Evolutionary conservation across 1,284 basidiomycete genomes (phyloP).

Genomic region (Calocybe gambosa): DNA sequence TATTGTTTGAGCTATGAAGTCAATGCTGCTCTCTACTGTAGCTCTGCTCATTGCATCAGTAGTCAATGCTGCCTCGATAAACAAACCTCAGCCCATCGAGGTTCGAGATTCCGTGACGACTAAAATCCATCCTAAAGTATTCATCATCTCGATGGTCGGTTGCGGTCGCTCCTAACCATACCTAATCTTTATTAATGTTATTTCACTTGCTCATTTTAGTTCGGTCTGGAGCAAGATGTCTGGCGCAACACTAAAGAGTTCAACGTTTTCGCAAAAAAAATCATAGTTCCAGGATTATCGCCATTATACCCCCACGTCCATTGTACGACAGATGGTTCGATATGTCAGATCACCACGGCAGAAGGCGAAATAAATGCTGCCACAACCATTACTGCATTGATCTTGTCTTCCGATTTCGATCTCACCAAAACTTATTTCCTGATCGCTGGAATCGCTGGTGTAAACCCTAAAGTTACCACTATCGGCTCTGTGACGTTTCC

Average conservation of each 20-base stretch:
- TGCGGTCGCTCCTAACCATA: not conserved
- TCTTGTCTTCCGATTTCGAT: conserved; percentile 5
- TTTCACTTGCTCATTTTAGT: not conserved
- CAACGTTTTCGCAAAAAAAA: conserved; percentile 2
- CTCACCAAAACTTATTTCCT: conserved; percentile 7
- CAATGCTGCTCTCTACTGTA: not conserved
- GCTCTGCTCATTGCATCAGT: not conserved
- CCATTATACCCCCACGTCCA: conserved; percentile 3
- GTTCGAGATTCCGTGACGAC: not conserved
- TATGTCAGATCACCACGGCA: conserved; percentile 4
- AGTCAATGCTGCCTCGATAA: not conserved
- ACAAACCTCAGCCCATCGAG: not conserved
- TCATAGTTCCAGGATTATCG: conserved; percentile 3
- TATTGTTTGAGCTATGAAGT: no score
- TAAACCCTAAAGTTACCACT: conserved; percentile 1
- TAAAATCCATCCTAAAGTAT: conserved; percentile 5
- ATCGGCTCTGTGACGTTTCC: conserved; percentile 2
- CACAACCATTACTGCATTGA: conserved; percentile 3
- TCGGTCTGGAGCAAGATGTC: conserved; percentile 1
- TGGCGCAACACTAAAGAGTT: conserved; percentile 5
- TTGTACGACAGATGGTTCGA: conserved; percentile 1
- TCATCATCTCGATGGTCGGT: conserved; percentile 9
- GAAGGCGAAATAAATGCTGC: conserved; percentile 6
- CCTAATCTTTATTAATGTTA: not conserved
- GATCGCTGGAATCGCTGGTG: conserved; percentile 4